phyloP scores from a whole-genome alignment of 2,329 filamentous ascomycete species.

The Scedosporium boydii region DNA sequence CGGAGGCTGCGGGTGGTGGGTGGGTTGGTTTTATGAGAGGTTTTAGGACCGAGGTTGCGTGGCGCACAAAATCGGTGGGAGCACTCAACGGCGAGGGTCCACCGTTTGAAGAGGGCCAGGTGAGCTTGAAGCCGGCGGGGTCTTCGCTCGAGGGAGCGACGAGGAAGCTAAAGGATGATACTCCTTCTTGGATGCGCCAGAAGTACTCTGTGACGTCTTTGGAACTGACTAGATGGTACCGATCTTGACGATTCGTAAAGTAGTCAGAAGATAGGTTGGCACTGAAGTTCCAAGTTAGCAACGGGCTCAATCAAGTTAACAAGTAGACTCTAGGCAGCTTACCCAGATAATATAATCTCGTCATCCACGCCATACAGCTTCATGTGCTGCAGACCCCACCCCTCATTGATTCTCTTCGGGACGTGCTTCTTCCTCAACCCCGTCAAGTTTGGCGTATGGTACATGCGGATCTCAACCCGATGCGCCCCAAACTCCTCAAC shows the following conservation, averaged over 20 bases:
- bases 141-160: slow-evolving; percentile 52
- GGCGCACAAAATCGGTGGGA: slow-evolving; percentile 57
- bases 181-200: slow-evolving; percentile 61
- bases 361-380: slow-evolving; percentile 96
- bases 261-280: slow-evolving; percentile 91
- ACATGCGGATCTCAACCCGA: slow-evolving; percentile 90
- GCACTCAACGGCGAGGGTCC: slow-evolving; percentile 65
- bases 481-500: slow-evolving; percentile 73
- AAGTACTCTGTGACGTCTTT: slow-evolving; percentile 77
- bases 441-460: slow-evolving; percentile 91
- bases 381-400: slow-evolving; percentile 98
- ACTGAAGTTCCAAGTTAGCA: slow-evolving; percentile 17
- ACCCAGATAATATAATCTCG: slow-evolving; percentile 89
- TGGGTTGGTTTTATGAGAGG: slow-evolving; percentile 49
- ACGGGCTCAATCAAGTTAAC: background rate
- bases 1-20: background rate
- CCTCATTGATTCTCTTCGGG: slow-evolving; percentile 88
- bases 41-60: slow-evolving; percentile 57
- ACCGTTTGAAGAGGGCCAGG: slow-evolving; percentile 69
- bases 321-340: slow-evolving; percentile 16
- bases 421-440: slow-evolving; percentile 76
- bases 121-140: slow-evolving; percentile 46
- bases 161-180: slow-evolving; percentile 73
- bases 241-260: slow-evolving; percentile 90
- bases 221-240: slow-evolving; percentile 85